Evolutionary conservation across 257 asterid species (phyloP), one percentile per base, ranked within the genome.

Genomic region (Solanum dulcamara): DNA sequence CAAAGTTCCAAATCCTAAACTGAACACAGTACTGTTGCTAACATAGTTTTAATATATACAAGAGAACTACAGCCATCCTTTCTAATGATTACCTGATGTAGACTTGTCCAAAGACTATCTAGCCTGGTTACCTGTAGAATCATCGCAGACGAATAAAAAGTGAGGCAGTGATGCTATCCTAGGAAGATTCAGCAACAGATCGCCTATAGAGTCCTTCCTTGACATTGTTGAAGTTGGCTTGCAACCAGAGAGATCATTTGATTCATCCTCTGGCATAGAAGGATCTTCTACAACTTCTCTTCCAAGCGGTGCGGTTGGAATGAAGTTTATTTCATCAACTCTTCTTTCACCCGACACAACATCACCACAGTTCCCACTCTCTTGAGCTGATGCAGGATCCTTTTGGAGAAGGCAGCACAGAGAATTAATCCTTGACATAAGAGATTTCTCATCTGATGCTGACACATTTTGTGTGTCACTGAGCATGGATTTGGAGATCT

Each of bases 331-430:
- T 40, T 70, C 91, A 4, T 83, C 90, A 3, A 40, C 42, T 81
- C 85, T 86, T 90, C 87, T 92, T 15, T 83, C 91, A 79, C 59
- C 87, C 44, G 59, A 13, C 3, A 89, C 32, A 18, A 42, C 12
- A 85, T 90, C 90, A 28, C 84, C 64, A 59, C 26, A n/a, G 81
- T 77, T 50, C 7, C 90, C 94, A 40, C 88, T 74, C 59, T 48
- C 90, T 50, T 92, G 81, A 55, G 67, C 91, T n/a, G 89, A 40
- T n/a, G 87, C 64, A 12, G 92, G 66, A 40, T 94, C 99, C 88
- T 93, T 94, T 90, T 95, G 99, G 84, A 97, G 91, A 87, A 97
- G 98, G 87, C 98, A 94, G 93, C 99, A 94, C 2, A 97, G 98
- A 44, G 99, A 97, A 85, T 95, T 91, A 72, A 97, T 98, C 89